These are phyloP conservation scores for Diaporthe citri DNA, from an alignment of 2,329 filamentous ascomycete species.

Conservation along the genomic window DNA sequence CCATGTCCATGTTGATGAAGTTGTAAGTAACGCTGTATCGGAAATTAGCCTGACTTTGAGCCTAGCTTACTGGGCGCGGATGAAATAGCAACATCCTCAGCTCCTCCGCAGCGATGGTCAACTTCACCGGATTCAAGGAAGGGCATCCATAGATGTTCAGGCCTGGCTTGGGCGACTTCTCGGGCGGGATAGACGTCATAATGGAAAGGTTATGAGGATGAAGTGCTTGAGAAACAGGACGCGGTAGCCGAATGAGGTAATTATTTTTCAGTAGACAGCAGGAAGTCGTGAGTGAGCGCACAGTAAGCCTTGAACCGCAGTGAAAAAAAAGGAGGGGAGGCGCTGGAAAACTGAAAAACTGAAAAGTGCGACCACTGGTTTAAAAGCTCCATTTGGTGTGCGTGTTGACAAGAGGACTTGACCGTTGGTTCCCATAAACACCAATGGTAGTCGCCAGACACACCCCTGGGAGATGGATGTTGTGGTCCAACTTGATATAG, in stretches of 20 bases:
- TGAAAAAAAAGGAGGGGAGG: no score
- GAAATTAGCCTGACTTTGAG: not conserved
- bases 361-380: no score
- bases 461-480: not conserved
- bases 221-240: no score
- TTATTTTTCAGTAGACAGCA: not conserved
- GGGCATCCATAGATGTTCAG: conserved; percentile 44
- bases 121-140: conserved; percentile 43
- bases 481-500: not conserved
- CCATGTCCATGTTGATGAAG: conserved; percentile 42
- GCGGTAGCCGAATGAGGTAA: not conserved
- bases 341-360: no score
- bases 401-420: not conserved
- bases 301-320: no score
- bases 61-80: not conserved
- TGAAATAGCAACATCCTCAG: conserved; percentile 36
- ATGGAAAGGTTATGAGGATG: not conserved
- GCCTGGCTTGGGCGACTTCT: conserved; percentile 44
- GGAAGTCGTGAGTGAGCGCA: no score
- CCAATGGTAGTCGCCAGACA: not conserved
- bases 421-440: not conserved
- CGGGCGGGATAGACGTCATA: conserved; percentile 41
- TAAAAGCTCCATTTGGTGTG: not conserved
- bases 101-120: conserved; percentile 44
- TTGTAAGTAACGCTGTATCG: conserved; percentile 41